phyloP scores from a whole-genome alignment of 2,329 filamentous ascomycete genomes.

The Fusarium pseudoanthophilum region DNA sequence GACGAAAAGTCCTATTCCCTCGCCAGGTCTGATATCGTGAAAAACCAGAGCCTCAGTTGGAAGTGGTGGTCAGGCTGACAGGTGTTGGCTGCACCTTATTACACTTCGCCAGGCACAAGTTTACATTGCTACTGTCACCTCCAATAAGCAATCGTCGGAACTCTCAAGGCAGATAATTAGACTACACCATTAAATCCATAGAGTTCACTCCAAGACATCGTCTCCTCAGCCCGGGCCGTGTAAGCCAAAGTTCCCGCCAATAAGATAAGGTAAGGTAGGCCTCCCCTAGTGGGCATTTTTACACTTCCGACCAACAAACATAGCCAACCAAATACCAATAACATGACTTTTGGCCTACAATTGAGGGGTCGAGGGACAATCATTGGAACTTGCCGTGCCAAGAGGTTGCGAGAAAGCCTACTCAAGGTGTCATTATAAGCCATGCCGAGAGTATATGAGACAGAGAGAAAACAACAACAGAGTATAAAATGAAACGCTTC shows the following conservation, averaged over 20 bases:
- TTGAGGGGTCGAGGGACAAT: conserved; percentile 15
- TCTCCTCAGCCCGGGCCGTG: neutral
- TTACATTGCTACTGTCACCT: neutral
- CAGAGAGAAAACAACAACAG: neutral
- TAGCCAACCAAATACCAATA: conserved; percentile 24
- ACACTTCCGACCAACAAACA: conserved; percentile 34
- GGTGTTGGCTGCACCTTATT: conserved; percentile 24
- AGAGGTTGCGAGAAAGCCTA: conserved; percentile 3
- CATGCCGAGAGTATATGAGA: conserved; percentile 8
- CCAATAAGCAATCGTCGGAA: conserved; percentile 17
- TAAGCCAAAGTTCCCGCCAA: conserved; percentile 27
- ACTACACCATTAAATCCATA: conserved; percentile 9
- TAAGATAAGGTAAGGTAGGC: conserved; percentile 28
- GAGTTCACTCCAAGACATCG: conserved; percentile 12
- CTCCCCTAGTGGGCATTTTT: conserved; percentile 32
- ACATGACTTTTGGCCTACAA: conserved; percentile 2
- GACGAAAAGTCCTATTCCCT: neutral
- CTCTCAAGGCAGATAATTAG: conserved; percentile 10
- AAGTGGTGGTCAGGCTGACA: neutral
- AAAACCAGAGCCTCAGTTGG: neutral
- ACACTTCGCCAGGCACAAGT: conserved; percentile 25
- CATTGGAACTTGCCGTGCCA: conserved; percentile 20
- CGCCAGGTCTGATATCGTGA: neutral
- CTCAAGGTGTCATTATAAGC: conserved; percentile 5
- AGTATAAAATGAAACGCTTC: conserved; percentile 18